Evolutionary conservation across 2,329 filamentous ascomycete species (phyloP).

Genomic region (Pseudogymnoascus sp.): DNA sequence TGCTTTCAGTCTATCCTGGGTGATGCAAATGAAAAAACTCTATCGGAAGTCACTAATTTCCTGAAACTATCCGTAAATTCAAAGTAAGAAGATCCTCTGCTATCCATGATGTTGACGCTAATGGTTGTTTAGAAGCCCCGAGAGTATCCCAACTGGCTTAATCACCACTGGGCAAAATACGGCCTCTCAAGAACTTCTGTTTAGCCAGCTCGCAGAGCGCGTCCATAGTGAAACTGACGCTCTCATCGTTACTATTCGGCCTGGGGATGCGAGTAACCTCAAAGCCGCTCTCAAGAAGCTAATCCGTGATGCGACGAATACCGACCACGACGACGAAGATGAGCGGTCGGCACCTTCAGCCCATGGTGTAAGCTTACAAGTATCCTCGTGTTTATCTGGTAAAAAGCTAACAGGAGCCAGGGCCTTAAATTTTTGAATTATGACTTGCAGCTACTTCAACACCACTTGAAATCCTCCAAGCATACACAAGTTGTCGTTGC

Average conservation of each 20-base stretch:
- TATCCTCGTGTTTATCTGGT: slow-evolving; percentile 8
- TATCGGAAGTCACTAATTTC: slow-evolving; percentile 52
- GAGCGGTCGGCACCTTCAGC: slow-evolving; percentile 38
- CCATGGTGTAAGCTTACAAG: slow-evolving; percentile 38
- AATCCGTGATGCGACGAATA: slow-evolving; percentile 56
- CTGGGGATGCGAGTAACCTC: slow-evolving; percentile 64
- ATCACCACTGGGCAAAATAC: slow-evolving; percentile 74
- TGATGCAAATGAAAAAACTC: slow-evolving; percentile 53
- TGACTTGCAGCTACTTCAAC: slow-evolving; percentile 64
- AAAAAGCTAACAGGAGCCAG: slow-evolving; percentile 29
- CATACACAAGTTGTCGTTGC: slow-evolving; percentile 60
- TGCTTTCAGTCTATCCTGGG: slow-evolving; percentile 45
- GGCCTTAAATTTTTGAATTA: slow-evolving; percentile 66
- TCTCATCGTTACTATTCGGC: slow-evolving; percentile 59
- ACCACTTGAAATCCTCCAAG: slow-evolving; percentile 46
- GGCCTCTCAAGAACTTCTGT: slow-evolving; percentile 66
- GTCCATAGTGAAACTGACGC: slow-evolving; percentile 42
- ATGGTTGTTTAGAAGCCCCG: neutral
- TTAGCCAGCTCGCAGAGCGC: slow-evolving; percentile 57
- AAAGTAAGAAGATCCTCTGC: slow-evolving; percentile 20
- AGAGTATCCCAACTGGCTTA: slow-evolving; percentile 57
- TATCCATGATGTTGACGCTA: neutral
- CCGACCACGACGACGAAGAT: slow-evolving; percentile 46
- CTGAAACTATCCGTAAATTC: slow-evolving; percentile 33
- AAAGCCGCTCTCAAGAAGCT: slow-evolving; percentile 67